Evolutionary conservation across 768 basidiomycete genomes (phyloP), one percentile per base, ranked within the genome.

Genomic region (Boletus edulis): DNA sequence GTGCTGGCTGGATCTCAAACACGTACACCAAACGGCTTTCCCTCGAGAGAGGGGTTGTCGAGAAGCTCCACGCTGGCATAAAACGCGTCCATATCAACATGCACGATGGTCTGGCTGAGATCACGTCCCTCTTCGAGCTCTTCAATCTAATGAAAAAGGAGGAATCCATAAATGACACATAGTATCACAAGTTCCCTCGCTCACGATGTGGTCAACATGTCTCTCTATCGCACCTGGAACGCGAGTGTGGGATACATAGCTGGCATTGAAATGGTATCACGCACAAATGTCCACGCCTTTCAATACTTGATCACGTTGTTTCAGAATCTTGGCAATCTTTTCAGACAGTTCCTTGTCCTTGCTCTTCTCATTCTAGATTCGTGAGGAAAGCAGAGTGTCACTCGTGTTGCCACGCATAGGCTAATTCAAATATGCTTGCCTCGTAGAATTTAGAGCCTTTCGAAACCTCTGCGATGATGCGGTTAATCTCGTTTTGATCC

Each of bases 31-130:
- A 92, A 92, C 1, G 90, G 79, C 62, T 90, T 91, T 18, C 83
- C 87, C 32, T 76, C 73, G 37, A 89, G 81, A 60, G 73, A 73
- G 15, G 84, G 86, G 59, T 88, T 72, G 60, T 85, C 75, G 20
- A 89, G 77, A 1, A 87, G 71, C 67, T 94, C 91, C 1, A 92
- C 90, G 46, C 79, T 89, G 12, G 90, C 89, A 59, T 81, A 94
- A 73, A 96, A 97, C 4, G 93, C 92, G 68, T 98, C 96, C 84
- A 95, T 94, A 65, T 99, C 97, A 31, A 97, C 86, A 66, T 98
- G 94, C 6, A 98, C 90, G 56, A 99, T 91, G 18, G 74, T 80
- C 69, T 95, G 91, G 3, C 81, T 80, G 29, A 98, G 73, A 67
- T 98, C 94, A 44, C 94, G 76, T 47, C 82, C 77, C 2, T 77